Conservation (phyloP, 139 green algal species). For the Coelastrella sp. region DNA sequence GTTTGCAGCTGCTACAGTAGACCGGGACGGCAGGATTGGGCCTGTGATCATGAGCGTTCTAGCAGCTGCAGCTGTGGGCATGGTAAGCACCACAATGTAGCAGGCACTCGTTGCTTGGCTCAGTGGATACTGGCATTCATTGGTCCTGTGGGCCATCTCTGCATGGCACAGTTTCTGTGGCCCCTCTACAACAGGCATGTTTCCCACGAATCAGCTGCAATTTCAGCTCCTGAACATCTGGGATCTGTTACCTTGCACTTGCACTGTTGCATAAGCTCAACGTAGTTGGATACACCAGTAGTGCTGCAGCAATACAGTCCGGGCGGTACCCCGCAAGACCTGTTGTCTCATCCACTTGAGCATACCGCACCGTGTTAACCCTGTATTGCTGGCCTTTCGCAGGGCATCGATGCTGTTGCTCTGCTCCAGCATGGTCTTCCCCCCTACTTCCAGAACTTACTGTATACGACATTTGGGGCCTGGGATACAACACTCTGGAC, state of each 20-base stretch:
- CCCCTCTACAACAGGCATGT: no score
- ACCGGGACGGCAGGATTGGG: background rate
- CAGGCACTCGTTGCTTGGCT: no score
- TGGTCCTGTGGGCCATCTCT: no score
- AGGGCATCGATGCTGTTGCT: conserved; percentile 6
- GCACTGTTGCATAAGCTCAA: background rate
- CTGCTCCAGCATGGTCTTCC: conserved; percentile 11
- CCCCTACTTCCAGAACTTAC: conserved; percentile 8
- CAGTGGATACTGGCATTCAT: no score
- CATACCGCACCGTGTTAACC: no score
- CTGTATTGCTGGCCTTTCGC: background rate
- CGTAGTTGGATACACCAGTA: no score
- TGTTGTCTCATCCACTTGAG: no score
- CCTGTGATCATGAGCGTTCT: background rate
- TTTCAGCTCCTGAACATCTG: background rate
- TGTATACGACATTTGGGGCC: background rate
- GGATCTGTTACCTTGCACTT: background rate
- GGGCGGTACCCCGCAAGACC: no score
- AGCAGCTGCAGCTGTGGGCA: background rate
- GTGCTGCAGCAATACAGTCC: no score
- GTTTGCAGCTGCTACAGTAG: conserved; percentile 5
- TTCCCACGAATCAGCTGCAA: background rate
- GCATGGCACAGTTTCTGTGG: no score
- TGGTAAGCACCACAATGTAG: background rate
- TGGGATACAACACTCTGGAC: conserved; percentile 33